Conservation (phyloP, 441 rosid species). For the Syzygium syzygioides region DNA sequence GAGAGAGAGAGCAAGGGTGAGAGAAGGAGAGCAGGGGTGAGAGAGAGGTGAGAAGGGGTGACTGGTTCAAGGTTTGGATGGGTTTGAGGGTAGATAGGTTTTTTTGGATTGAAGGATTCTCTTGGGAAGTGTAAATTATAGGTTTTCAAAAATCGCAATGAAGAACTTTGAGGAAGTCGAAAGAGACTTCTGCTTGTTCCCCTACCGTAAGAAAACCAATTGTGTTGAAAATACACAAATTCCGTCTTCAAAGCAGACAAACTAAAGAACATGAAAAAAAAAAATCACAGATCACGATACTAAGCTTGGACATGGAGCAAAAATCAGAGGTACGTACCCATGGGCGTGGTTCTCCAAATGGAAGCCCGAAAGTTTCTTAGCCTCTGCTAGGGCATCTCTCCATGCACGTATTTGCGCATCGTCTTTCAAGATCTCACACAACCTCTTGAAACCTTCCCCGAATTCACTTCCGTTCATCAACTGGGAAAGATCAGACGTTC, state of each 20-base stretch:
- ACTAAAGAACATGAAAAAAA: background rate
- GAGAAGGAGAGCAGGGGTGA: too few species aligned
- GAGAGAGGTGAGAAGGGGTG: too few species aligned
- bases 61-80: too few species aligned
- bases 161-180: background rate
- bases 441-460: background rate
- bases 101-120: too few species aligned
- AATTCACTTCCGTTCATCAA: background rate
- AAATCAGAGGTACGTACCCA: too few species aligned
- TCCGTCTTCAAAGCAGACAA: background rate
- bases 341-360: too few species aligned
- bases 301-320: background rate
- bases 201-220: background rate
- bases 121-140: too few species aligned
- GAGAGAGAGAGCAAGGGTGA: too few species aligned
- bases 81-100: too few species aligned
- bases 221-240: background rate
- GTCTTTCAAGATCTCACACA: background rate
- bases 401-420: accelerated
- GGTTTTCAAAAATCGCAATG: background rate
- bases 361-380: too few species aligned
- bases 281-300: background rate
- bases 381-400: too few species aligned
- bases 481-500: background rate
- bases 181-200: background rate